Evolutionary conservation across 2,329 filamentous ascomycete species (phyloP), one percentile per base, ranked within the genome.

Genomic region (Exophiala sp.): DNA sequence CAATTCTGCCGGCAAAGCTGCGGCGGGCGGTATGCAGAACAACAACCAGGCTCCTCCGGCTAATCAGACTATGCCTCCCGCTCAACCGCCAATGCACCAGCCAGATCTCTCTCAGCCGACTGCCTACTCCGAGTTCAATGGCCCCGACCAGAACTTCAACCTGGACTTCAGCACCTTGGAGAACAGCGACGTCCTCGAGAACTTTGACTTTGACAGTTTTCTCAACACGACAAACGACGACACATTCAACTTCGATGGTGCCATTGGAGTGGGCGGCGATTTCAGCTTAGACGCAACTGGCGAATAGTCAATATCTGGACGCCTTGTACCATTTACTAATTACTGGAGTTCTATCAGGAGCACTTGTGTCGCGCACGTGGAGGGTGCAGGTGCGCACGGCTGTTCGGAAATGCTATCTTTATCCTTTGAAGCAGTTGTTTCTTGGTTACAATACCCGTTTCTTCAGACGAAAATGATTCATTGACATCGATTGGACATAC

Each of bases 141-240:
- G 42, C 5, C 44, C 47, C 10, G 51, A 51, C 8, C 50, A 57
- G 38, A 51, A 54, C 19, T 61, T 61, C 56, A 61, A 61, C 23
- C 48, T 62, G 21, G 58, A 62, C 48, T 74, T 74, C 60, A 68
- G 66, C 58, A 61, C 68, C 44, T 61, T 75, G 52, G 71, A 73
- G 50, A 70, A 69, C 50, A 64, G 66, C 29, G 71, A 75, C 59
- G 66, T 74, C 24, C 62, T 75, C 38, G 72, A 75, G 61, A 73
- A 71, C 59, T 83, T 84, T 63, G 80, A 84, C 65, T 84, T 84
- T 63, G 81, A 83, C 62, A 79, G 76, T 13, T 84, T 83, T 69
- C 69, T 84, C 45, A 80, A 82, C 60, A 79, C 75, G 22, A 69
- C 68, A 6, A 62, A 53, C 34, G 70, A 71, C 32, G 77, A 77